Evolutionary conservation across 495 filamentous ascomycete genomes (phyloP), one percentile per base, ranked within the genome.

Genomic region (Penicillium soppii): DNA sequence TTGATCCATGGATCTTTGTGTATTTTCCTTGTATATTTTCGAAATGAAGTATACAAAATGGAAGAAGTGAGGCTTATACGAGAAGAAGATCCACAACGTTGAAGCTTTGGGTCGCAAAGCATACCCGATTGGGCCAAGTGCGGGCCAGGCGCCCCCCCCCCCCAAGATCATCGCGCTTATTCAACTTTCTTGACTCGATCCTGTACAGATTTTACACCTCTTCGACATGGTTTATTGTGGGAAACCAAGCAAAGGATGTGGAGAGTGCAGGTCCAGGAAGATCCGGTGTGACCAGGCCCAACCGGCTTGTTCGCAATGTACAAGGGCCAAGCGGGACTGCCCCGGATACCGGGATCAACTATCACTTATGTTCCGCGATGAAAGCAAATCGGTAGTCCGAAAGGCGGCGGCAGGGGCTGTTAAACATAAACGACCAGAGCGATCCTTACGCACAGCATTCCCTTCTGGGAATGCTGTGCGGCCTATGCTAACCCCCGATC

Each of bases 341-440:
- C 82, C 83, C 43, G 86, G 87, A 20, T 90, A 90, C 59, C 76
- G 85, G 47, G 85, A 88, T 46, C 76, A 83, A 45, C 64, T 85
- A 29, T 83, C 85, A 36, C 68, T 89, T 35, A 82, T 88, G 75
- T 90, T 90, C 63, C 82, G 86, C 22, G 83, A 89, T 59, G 83
- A 90, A 63, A 89, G 84, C 61, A 76, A 78, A 45, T 77, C 82
- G 53, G 83, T 89, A 38, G 79, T 82, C 50, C 77, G 76, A 50
- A 89, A 87, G 65, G 83, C 81, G 35, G 78, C 77, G 42, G 77
- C 78, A 8, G 35, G 54, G 13, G 35, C 21, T 7, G 16, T 13
- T 13, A 59, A 35, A 41, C 40, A 40, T 37, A 52, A 49, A 41
- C 25, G 51, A 27, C 13, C 49, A 13, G 32, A 21, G 19, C 59